Evolutionary conservation across 768 basidiomycete species (phyloP), one percentile per base, ranked within the genome.

Genomic region (Collybia sordida): DNA sequence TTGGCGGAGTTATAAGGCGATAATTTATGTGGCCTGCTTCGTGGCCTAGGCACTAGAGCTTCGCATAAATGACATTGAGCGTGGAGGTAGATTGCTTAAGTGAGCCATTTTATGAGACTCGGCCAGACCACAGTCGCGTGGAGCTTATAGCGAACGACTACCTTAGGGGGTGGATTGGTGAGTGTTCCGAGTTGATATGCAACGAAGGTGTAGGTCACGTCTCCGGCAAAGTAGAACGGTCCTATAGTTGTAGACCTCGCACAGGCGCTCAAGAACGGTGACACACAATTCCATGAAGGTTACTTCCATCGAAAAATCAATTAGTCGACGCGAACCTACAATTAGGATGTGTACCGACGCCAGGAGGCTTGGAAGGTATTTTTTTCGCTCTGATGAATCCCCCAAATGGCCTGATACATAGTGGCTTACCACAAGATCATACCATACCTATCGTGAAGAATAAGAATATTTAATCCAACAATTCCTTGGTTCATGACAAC

Each of bases 1-100:
- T 80, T 81, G 19, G 83, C 52, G 60, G 61, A 69, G 28, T 61
- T 53, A 48, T 63, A 60, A 15, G 65, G 53, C 2, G 80, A 80
- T 44, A 83, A 68, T 6, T 78, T 6, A 77, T 74, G 53, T 85
- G 82, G 2, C 80, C 81, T 41, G 80, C 81, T 63, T 82, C 82
- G 54, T 83, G 81, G 4, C 78, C 81, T 47, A 83, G 68, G 49
- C 79, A 80, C 81, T 81, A 85, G 53, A 77, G 70, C 2, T 81
- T 77, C 14, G 81, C 80, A 45, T 83, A 72, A 22, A 74, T 71
- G 17, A 85, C 63, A 11, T 60, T 85, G 83, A 59, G 75, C 75
- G 63, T 77, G 73, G 77, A 80, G 81, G 54, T 84, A 83, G 2
- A 66, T 51, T 0, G 59, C 59, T 79, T 74, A 81, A 6, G 70